Conservation (phyloP, 2,329 filamentous ascomycete genomes). For the Fusarium temperatum region DNA sequence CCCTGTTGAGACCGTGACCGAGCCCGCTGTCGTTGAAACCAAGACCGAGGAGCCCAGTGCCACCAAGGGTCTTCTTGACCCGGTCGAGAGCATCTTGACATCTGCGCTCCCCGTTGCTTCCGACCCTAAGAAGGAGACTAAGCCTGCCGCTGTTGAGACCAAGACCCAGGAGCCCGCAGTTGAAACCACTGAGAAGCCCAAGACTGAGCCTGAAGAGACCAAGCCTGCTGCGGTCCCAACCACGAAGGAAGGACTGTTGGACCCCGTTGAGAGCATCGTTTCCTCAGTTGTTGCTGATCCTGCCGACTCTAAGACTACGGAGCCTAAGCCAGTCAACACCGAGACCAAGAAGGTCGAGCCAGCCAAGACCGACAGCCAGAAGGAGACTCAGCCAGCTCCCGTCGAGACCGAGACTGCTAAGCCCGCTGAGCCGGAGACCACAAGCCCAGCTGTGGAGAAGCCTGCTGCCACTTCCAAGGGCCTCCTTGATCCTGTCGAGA, state of each 20-base stretch:
- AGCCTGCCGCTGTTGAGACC: background rate
- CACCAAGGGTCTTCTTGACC: slow-evolving; percentile 17
- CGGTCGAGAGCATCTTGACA: slow-evolving; percentile 19
- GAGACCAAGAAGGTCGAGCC: slow-evolving; percentile 5
- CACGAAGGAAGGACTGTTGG: slow-evolving; percentile 27
- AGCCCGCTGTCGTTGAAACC: background rate
- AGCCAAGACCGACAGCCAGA: background rate
- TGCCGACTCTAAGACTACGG: slow-evolving; percentile 12
- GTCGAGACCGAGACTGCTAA: slow-evolving; percentile 12
- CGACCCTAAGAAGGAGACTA: background rate
- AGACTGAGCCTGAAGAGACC: slow-evolving; percentile 7
- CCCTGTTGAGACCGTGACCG: background rate
- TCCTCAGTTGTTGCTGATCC: slow-evolving; percentile 21
- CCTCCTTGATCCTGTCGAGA: slow-evolving; percentile 34
- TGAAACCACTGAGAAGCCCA: background rate
- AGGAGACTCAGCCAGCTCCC: background rate
- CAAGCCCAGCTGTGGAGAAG: slow-evolving; percentile 8
- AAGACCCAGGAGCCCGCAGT: slow-evolving; percentile 2
- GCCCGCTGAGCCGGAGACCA: slow-evolving; percentile 10
- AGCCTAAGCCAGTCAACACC: slow-evolving; percentile 10
- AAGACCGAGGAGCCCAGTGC: slow-evolving; percentile 4
- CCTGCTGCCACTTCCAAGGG: slow-evolving; percentile 23
- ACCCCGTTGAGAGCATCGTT: slow-evolving; percentile 32
- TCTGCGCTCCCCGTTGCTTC: slow-evolving; percentile 2
- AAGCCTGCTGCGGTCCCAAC: slow-evolving; percentile 6